Conservation (phyloP, 148 eudicot genomes). For the Amaranthus palmeri region DNA sequence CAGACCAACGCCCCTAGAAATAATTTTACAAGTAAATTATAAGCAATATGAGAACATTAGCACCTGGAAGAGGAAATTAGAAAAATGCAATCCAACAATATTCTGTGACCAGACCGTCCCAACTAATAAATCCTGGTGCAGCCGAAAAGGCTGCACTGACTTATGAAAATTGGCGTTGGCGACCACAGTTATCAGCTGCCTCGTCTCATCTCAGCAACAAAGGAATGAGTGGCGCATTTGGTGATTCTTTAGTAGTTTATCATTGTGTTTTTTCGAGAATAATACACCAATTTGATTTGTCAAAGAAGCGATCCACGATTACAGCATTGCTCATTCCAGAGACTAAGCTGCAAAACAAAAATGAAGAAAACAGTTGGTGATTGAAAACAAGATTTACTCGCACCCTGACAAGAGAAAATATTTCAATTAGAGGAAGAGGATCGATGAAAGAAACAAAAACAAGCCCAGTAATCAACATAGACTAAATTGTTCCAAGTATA, state of each 20-base stretch:
- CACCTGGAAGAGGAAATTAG: too few species aligned
- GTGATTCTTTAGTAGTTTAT: slow-evolving; percentile 1
- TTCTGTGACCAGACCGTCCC: too few species aligned
- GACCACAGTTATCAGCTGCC: too few species aligned
- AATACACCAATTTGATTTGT: slow-evolving; percentile 95
- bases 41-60: too few species aligned
- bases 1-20: too few species aligned
- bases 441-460: neutral
- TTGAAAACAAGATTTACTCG: neutral
- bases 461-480: neutral
- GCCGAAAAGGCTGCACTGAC: too few species aligned
- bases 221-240: neutral
- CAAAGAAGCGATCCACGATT: slow-evolving; percentile 77
- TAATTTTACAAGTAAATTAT: too few species aligned
- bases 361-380: neutral
- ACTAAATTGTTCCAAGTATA: too few species aligned
- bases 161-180: too few species aligned
- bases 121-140: too few species aligned
- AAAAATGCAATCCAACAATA: too few species aligned
- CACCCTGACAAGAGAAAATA: neutral
- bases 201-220: neutral
- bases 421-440: neutral
- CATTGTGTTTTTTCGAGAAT: slow-evolving; percentile 65
- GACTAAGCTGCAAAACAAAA: slow-evolving; percentile 73
- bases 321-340: slow-evolving; percentile 57